These are phyloP conservation scores for Diaporthe helianthi DNA, from an alignment of 2,329 filamentous ascomycete genomes.

Conservation along the genomic window DNA sequence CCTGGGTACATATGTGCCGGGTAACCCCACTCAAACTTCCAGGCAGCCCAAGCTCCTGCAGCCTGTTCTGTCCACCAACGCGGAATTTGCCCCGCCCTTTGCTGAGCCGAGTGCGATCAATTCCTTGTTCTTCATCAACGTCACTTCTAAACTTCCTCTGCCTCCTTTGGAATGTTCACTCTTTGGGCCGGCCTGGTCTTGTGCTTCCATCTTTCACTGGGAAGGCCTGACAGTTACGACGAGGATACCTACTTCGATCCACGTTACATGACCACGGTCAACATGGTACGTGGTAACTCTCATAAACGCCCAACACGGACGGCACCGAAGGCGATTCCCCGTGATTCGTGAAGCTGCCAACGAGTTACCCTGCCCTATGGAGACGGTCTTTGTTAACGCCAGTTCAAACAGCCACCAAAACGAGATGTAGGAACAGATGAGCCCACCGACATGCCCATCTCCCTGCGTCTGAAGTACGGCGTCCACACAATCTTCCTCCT, in stretches of 20 bases:
- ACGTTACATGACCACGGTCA: slow-evolving; percentile 7
- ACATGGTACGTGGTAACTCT: slow-evolving; percentile 35
- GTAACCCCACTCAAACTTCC: background rate
- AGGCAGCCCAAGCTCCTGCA: slow-evolving; percentile 36
- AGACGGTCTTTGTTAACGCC: background rate
- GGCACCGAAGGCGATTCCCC: background rate
- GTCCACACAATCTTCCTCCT: slow-evolving; percentile 75
- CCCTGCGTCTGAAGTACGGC: slow-evolving; percentile 76
- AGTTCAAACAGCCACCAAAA: slow-evolving; percentile 25
- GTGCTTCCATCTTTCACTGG: background rate
- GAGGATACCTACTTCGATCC: background rate
- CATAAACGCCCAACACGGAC: background rate
- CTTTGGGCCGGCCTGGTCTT: background rate
- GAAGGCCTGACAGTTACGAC: too few relatives aligned
- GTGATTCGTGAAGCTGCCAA: background rate
- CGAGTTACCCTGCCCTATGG: too few relatives aligned
- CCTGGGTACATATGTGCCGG: slow-evolving; percentile 8
- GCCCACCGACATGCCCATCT: slow-evolving; percentile 58
- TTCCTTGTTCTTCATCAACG: background rate
- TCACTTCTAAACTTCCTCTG: slow-evolving; percentile 4
- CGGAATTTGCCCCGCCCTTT: slow-evolving; percentile 14
- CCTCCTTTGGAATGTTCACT: background rate
- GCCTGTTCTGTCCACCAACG: background rate
- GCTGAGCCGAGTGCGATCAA: slow-evolving; percentile 1
- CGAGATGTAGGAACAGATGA: slow-evolving; percentile 36